Evolutionary conservation across 2,329 filamentous ascomycete species (phyloP).

Genomic region (Orbilia blumenaviensis): DNA sequence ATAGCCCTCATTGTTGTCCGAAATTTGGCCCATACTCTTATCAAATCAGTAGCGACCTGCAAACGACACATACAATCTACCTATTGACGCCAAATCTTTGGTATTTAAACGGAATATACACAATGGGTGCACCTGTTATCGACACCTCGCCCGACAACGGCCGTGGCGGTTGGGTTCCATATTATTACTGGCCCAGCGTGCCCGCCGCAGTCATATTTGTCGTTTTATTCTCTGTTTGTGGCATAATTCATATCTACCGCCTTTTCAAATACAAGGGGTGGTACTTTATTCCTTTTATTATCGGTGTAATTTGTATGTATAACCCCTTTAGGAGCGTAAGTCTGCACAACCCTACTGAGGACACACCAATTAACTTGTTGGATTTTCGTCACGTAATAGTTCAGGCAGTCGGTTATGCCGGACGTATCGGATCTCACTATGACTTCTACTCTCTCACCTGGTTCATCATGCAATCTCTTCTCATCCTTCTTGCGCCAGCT

Average conservation of each 20-base stretch:
- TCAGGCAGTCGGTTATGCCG: constrained; percentile 63
- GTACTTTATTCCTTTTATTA: constrained; percentile 65
- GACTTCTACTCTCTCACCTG: constrained; percentile 59
- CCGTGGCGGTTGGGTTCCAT: constrained; percentile 43
- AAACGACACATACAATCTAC: too few species aligned
- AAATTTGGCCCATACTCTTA: too few species aligned
- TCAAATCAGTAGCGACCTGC: too few species aligned
- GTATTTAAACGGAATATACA: not conserved
- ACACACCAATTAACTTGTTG: too few species aligned
- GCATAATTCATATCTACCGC: constrained; percentile 62
- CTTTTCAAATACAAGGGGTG: constrained; percentile 63
- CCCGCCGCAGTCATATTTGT: constrained; percentile 64
- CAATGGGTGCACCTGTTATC: constrained; percentile 18
- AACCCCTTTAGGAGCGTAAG: too few species aligned
- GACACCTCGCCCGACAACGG: constrained; percentile 10
- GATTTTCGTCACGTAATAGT: constrained; percentile 62
- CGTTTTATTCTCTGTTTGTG: constrained; percentile 63
- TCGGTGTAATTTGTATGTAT: constrained; percentile 65
- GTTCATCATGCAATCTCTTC: constrained; percentile 63
- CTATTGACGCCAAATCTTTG: too few species aligned
- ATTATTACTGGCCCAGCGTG: constrained; percentile 62
- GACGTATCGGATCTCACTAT: constrained; percentile 58
- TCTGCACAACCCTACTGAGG: too few species aligned
- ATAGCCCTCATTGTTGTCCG: too few species aligned
- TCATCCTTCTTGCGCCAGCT: constrained; percentile 65